Conservation (phyloP, 768 basidiomycete species). For the Hygrophorus pudorinus region DNA sequence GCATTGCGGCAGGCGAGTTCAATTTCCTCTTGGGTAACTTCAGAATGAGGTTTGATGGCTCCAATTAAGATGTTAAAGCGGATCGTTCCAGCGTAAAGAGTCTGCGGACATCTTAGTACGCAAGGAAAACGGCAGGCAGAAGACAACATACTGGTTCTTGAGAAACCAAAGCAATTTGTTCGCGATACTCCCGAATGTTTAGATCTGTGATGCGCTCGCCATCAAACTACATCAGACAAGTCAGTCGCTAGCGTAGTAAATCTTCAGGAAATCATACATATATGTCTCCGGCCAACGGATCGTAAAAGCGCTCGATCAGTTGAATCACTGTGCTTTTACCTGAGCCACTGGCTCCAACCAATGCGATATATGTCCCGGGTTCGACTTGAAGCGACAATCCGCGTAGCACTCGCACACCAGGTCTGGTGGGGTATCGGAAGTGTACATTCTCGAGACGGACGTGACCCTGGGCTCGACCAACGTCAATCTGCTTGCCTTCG, state of each 20-base stretch:
- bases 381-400: slow-evolving; percentile 62
- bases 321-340: slow-evolving; percentile 84
- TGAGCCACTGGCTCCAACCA: slow-evolving; percentile 77
- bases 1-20: slow-evolving; percentile 79
- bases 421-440: slow-evolving; percentile 88
- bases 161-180: slow-evolving; percentile 82
- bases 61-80: slow-evolving; percentile 90
- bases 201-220: slow-evolving; percentile 64
- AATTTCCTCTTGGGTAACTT: slow-evolving; percentile 82
- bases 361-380: slow-evolving; percentile 71
- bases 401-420: slow-evolving; percentile 74
- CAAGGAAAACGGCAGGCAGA: neutral
- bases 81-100: slow-evolving; percentile 83
- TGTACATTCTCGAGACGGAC: slow-evolving; percentile 72
- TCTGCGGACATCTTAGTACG: slow-evolving; percentile 16
- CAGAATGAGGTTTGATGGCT: slow-evolving; percentile 60
- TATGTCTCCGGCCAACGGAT: slow-evolving; percentile 62
- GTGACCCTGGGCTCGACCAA: slow-evolving; percentile 40
- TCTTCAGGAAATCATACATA: slow-evolving; percentile 31
- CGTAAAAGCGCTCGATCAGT: slow-evolving; percentile 78
- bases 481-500: slow-evolving; percentile 45
- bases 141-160: slow-evolving; percentile 52
- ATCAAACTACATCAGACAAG: slow-evolving; percentile 48
- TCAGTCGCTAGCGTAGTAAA: neutral
- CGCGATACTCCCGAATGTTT: slow-evolving; percentile 81